Evolutionary conservation across 371 early-diverging fungal species (phyloP), one percentile per base, ranked within the genome.

Genomic region (Mucor racemosus): DNA sequence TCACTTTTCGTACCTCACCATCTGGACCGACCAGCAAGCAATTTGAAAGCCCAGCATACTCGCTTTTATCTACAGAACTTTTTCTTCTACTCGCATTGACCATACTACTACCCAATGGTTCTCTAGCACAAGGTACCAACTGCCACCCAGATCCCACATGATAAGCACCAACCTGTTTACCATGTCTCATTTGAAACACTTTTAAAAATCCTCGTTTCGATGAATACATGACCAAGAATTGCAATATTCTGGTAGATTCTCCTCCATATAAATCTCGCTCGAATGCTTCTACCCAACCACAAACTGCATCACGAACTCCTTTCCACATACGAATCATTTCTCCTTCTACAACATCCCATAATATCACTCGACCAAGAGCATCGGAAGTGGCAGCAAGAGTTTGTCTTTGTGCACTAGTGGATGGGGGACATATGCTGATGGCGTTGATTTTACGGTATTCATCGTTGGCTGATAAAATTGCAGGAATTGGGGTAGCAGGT

Each of bases 321-420:
- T 90, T 90, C 87, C 87, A 88, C 82, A 90, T 85, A 6, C 90
- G 81, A 14, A 88, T 75, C 69, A 88, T 84, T 53, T 87, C 84
- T 0, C 86, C 85, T 39, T 81, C 77, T 15, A 76, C 73, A 11
- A 88, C 55, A 67, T 88, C 89, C 69, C 88, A 81, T 38, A 90
- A 57, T 10, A 86, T 84, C 1, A 90, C 89, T n/a, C 90, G 82
- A 1, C 90, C 90, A 4, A 88, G 66, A 1, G 77, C 78, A 66
- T 90, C 90, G 1, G 85, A 82, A 39, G 88, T 84, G 1, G 83
- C 90, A 0, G 88, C 90, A 13, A 90, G 60, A 36, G 81, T 66
- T 42, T 82, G 79, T 7, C 72, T 75, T 11, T 82, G 77, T 0
- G 84, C 73, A 21, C 84, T 82, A 6, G 79, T 76, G 10, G 78